Percentiles rank a stretch among this genome's conserved stretches.
phyloP scores from a whole-genome alignment of 2,329 filamentous ascomycete species.

The Hypomyces perniciosus region DNA sequence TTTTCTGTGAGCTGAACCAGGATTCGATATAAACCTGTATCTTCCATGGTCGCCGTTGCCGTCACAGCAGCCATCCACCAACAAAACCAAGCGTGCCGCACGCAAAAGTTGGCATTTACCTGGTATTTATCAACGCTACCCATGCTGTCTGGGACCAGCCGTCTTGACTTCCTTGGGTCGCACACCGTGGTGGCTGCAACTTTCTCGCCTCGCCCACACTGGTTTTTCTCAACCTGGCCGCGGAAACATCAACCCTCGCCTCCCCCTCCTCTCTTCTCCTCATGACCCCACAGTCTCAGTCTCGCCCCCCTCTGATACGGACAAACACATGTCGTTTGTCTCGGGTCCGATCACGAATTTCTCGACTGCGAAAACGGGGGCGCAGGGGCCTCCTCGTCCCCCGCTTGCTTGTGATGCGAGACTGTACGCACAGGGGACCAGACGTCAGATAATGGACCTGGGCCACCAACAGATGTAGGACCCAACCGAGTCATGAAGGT shows the following conservation, averaged over 20 bases:
- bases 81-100: background rate
- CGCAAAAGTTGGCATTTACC: too few species aligned
- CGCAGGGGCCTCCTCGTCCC: too few species aligned
- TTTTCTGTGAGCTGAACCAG: conserved; percentile 5
- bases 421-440: too few species aligned
- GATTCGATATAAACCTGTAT: background rate
- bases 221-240: background rate
- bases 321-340: background rate
- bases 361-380: too few species aligned
- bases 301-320: background rate
- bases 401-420: too few species aligned
- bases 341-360: background rate
- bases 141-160: too few species aligned
- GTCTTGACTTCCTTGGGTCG: too few species aligned
- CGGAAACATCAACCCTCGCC: background rate
- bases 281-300: background rate
- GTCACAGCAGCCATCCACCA: background rate
- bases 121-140: too few species aligned
- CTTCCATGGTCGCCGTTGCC: background rate
- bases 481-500: background rate
- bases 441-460: too few species aligned
- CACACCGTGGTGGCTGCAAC: too few species aligned
- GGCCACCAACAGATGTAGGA: background rate
- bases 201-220: too few species aligned
- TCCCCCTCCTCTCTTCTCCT: background rate